These are phyloP conservation scores for Sarocladium brachiariae DNA, from an alignment of 2,329 filamentous ascomycete genomes.

Conservation along the genomic window DNA sequence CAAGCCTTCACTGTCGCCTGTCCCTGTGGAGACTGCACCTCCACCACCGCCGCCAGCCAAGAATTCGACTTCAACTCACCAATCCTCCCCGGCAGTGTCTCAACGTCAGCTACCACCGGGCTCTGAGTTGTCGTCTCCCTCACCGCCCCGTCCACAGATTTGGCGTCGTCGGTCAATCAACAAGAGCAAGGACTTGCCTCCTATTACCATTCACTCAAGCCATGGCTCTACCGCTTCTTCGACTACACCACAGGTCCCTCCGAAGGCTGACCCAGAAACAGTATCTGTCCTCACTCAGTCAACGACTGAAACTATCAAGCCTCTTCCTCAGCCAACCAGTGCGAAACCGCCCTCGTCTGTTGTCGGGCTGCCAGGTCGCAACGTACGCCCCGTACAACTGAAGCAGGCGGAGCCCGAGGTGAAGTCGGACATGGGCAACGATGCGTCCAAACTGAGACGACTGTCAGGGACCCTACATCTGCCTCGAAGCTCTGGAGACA, in stretches of 20 bases:
- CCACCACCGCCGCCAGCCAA: constrained; percentile 22
- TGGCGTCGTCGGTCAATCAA: constrained; percentile 48
- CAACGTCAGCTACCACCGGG: background rate
- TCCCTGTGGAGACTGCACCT: constrained; percentile 9
- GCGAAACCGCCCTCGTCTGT: constrained; percentile 14
- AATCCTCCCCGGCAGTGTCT: background rate
- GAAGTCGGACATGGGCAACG: background rate
- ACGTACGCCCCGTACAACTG: constrained; percentile 18
- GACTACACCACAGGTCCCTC: constrained; percentile 16
- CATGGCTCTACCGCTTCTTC: constrained; percentile 43
- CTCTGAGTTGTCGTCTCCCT: constrained; percentile 17
- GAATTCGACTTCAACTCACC: constrained; percentile 16
- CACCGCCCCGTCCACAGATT: constrained; percentile 26
- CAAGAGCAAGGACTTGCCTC: constrained; percentile 37
- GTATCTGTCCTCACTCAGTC: constrained; percentile 13
- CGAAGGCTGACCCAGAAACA: background rate
- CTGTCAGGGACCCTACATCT: constrained; percentile 23
- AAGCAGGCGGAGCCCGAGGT: constrained; percentile 12
- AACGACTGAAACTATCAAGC: constrained; percentile 14
- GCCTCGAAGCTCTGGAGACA: constrained; percentile 17
- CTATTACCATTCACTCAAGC: constrained; percentile 41
- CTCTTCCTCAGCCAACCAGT: constrained; percentile 9
- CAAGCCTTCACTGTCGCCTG: constrained; percentile 1
- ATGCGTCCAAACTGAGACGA: constrained; percentile 23
- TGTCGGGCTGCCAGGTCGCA: constrained; percentile 22